Conservation (phyloP, 768 basidiomycete genomes). For the Boletus eberwhitei region DNA sequence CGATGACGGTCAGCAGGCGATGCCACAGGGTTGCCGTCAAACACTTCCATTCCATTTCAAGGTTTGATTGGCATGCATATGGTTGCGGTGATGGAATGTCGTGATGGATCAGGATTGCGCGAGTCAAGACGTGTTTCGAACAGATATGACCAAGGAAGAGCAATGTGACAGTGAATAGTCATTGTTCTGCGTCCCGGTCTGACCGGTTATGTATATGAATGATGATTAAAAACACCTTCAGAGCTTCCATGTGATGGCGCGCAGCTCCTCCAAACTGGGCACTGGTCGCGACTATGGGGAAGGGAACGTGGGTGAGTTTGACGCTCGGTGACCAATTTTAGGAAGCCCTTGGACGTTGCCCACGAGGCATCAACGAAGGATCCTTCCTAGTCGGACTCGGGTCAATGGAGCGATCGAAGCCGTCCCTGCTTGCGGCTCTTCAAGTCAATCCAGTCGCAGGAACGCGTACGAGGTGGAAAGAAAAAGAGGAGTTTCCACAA, state of each 20-base stretch:
- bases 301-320: neutral
- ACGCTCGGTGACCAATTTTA: slow-evolving; percentile 3
- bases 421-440: slow-evolving; percentile 36
- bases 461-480: no score
- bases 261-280: slow-evolving; percentile 31
- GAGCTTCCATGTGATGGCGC: slow-evolving; percentile 59
- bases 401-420: slow-evolving; percentile 47
- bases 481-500: neutral
- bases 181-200: slow-evolving; percentile 1
- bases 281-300: slow-evolving; percentile 1
- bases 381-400: slow-evolving; percentile 44
- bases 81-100: slow-evolving; percentile 18
- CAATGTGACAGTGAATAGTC: neutral
- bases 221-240: slow-evolving; percentile 6
- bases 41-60: slow-evolving; percentile 25
- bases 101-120: slow-evolving; percentile 10
- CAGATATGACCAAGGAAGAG: no score
- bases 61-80: slow-evolving; percentile 21
- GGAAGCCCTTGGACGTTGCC: slow-evolving; percentile 4
- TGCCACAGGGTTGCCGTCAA: slow-evolving; percentile 9
- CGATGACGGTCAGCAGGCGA: neutral
- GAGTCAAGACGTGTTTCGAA: no score
- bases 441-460: no score
- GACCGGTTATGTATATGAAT: neutral
- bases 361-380: slow-evolving; percentile 50